A percentile compares a stretch with the other conserved stretches of the same genome.
Conservation (phyloP, 2,329 filamentous ascomycete genomes). For the Metarhizium guizhouense region DNA sequence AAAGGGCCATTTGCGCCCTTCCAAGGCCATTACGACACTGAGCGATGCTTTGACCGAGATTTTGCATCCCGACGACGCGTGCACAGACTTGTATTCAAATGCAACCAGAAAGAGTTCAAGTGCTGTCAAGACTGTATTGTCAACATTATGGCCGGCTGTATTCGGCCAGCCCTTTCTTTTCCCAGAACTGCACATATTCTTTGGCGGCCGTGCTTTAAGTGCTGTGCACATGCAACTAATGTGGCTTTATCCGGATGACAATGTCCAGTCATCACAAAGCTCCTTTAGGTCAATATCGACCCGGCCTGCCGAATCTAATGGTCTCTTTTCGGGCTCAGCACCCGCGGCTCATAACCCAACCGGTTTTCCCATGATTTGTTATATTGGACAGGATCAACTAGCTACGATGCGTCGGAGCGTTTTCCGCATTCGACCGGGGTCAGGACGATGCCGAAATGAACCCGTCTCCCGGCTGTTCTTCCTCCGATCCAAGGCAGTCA, state of each 20-base stretch:
- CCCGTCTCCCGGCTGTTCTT: conserved; percentile 39
- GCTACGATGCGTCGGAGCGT: conserved; percentile 35
- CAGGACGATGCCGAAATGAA: conserved; percentile 30
- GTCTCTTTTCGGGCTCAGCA: conserved; percentile 6
- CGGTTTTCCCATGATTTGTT: conserved; percentile 30
- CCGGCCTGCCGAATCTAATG: conserved; percentile 22
- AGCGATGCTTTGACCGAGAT: conserved; percentile 35
- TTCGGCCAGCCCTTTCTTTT: conserved; percentile 20
- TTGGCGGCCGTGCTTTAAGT: conserved; percentile 35
- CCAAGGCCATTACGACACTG: conserved; percentile 32
- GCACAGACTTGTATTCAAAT: conserved; percentile 9
- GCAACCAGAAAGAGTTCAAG: too few species aligned
- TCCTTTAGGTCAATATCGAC: conserved; percentile 30
- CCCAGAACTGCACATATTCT: conserved; percentile 40
- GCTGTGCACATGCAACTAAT: conserved; percentile 39
- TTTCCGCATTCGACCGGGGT: conserved; percentile 35
- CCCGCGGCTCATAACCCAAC: conserved; percentile 13
- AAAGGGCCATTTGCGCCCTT: conserved; percentile 27
- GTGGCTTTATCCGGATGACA: conserved; percentile 32
- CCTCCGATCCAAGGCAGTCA: conserved; percentile 35
- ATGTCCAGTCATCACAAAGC: conserved; percentile 15
- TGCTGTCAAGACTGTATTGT: conserved; percentile 28
- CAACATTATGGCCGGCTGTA: conserved; percentile 32
- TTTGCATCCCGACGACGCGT: conserved; percentile 23
- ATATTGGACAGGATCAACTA: conserved; percentile 39